Evolutionary conservation across 1,139 yeast species (phyloP), one percentile per base, ranked within the genome.

Genomic region (Taphrina pruni): DNA sequence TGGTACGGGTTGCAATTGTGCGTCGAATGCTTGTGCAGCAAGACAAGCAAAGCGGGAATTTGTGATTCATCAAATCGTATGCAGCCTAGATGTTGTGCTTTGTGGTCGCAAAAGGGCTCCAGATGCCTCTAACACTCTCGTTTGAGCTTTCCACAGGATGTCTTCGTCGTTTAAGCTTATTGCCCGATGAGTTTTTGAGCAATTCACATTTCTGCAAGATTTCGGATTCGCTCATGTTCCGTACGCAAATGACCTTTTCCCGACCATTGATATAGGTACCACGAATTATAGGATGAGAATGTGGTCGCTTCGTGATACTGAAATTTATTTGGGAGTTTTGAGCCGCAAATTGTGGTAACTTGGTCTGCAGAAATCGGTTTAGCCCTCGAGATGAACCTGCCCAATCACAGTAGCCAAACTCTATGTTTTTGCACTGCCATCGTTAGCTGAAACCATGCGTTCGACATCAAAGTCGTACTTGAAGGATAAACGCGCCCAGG

Each of bases 381-480:
- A 91, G 84, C 4, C 97, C 97, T 68, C 83, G 83, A 0, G 98
- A 93, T 4, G 97, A 89, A 21, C 98, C 99, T 64, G 97, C 98
- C 89, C 95, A 89, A 82, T 92, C 90, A 81, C 97, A 90, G 80
- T 88, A 92, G 72, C 89, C 87, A 69, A 93, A 79, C 12, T 88
- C 85, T 71, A 92, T 83, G 75, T 84, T 86, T 75, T 85, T 86
- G 81, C 97, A 91, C 69, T 80, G 77, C 21, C 54, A 12, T 39
- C 8, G 35, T 46, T 9, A 41, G 26, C 54, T 20, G 35, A 52
- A 36, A 46, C 8, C 26, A 14, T 45, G 26, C 26, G 1, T 46
- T 14, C 7, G 4, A 26, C 32, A 21, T 14, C 65, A 72, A 17
- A 66, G 6, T 17, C 54, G 43, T 14, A 75, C 75, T 69, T 91